Base-by-base conservation (phyloP, 2,329 filamentous ascomycete species). In the Epichloe scottii region DNA sequence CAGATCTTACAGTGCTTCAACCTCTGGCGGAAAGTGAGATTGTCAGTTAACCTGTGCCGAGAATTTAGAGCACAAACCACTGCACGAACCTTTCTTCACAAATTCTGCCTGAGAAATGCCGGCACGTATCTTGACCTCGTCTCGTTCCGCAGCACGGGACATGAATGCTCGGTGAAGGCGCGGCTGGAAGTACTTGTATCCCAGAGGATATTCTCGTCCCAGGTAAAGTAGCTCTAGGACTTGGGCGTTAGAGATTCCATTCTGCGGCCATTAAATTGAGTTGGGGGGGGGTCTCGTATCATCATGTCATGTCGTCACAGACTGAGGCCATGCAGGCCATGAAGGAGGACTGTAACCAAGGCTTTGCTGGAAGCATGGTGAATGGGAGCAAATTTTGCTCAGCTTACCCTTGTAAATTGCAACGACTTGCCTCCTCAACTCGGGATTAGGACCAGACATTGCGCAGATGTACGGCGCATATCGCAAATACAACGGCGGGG, bases 91-190 rank as follows among this genome's bases (percentile, higher is more conserved):
- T 76, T 94, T 96, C 68, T 88, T 94, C 4, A 97, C 89, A 67
- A 86, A 96, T 57, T 94, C 81, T 0, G 89, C 91, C 54, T 84
- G 76, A 40, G 79, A 75, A 51, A 98, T 88, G 0, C 82, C 87
- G 54, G 82, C 76, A 41, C 75, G 76, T 47, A 98, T 96, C 60
- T 87, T 76, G 7, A 77, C 79, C 55, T 91, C 84, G 58, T 93
- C 82, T 2, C 72, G 75, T 52, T 95, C 63, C 40, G 75, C 68
- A 2, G 83, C 79, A 59, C 94, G 89, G 45, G 81, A 80, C 57
- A 83, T 79, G 69, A 97, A 98, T 1, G 91, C 91, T 54, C 82
- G 81, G 70, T 96, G 89, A 10, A 96, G 72, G 2, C 89, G 81
- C 7, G 81, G 78, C 11, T 85, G 81, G 65, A 94, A 96, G 70